Conservation (phyloP, 2,329 filamentous ascomycete genomes). For the Plectosphaerella cucumerina region DNA sequence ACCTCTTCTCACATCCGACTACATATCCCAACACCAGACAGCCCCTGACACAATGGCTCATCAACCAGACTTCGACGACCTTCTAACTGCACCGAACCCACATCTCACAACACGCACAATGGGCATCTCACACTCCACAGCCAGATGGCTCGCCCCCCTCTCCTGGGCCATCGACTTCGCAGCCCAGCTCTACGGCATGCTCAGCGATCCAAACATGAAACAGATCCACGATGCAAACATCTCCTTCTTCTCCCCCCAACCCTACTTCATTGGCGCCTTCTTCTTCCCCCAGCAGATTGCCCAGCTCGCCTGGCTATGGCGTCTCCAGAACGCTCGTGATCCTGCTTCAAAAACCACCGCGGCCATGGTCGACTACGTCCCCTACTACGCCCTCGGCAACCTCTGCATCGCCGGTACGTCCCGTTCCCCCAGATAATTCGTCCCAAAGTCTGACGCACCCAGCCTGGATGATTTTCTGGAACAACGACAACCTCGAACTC, state of each 20-base stretch:
- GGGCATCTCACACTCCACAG: slow-evolving; percentile 49
- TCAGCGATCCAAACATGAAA: slow-evolving; percentile 53
- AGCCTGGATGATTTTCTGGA: slow-evolving; percentile 62
- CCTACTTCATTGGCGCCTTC: slow-evolving; percentile 55
- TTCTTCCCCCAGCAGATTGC: slow-evolving; percentile 59
- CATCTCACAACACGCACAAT: slow-evolving; percentile 25
- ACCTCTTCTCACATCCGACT: no score
- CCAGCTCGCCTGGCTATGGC: slow-evolving; percentile 54
- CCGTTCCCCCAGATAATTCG: slow-evolving; percentile 14
- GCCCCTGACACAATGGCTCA: no score
- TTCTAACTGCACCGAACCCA: not conserved
- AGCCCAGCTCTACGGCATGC: slow-evolving; percentile 56
- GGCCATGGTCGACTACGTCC: slow-evolving; percentile 49
- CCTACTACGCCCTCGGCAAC: slow-evolving; percentile 52
- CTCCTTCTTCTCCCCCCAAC: slow-evolving; percentile 55
- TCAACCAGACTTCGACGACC: no score
- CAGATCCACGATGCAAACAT: slow-evolving; percentile 54
- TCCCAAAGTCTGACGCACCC: not conserved
- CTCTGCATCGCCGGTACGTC: slow-evolving; percentile 52
- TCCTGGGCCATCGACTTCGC: slow-evolving; percentile 54
- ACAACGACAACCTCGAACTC: slow-evolving; percentile 41
- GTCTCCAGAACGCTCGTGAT: slow-evolving; percentile 42
- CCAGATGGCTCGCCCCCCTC: slow-evolving; percentile 47
- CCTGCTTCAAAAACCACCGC: slow-evolving; percentile 27
- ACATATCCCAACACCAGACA: no score